Conservation (phyloP, 2,329 filamentous ascomycete species). For the Aspergillus sclerotialis region DNA sequence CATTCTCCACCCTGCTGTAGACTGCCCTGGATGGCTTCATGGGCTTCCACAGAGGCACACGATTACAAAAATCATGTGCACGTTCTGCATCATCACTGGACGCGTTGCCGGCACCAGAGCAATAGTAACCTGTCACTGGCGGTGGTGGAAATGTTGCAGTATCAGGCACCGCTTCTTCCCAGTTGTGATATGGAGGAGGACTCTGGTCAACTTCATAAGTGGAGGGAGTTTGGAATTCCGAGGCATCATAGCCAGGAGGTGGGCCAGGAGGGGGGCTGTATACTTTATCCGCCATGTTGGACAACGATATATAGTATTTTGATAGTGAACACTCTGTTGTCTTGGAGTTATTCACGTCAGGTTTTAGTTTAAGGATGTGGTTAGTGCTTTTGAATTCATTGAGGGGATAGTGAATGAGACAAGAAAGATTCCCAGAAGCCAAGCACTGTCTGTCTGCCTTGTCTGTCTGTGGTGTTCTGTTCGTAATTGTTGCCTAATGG, state of each 20-base stretch:
- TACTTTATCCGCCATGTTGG: slow-evolving; percentile 2
- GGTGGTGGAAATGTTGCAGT: slow-evolving; percentile 54
- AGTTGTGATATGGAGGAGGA: slow-evolving; percentile 56
- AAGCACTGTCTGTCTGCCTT: no score
- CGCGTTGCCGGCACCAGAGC: slow-evolving; percentile 53
- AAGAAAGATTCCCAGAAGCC: no score
- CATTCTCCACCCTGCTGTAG: slow-evolving; percentile 35
- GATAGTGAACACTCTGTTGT: no score
- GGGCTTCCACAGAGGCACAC: slow-evolving; percentile 46
- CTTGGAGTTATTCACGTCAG: background rate
- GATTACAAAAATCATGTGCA: slow-evolving; percentile 50
- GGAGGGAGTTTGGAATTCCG: slow-evolving; percentile 1
- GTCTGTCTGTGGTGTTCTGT: no score
- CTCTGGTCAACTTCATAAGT: no score
- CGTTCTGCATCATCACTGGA: slow-evolving; percentile 46
- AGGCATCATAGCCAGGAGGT: slow-evolving; percentile 17
- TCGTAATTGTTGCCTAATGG: no score
- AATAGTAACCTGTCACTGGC: slow-evolving; percentile 47
- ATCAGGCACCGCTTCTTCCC: slow-evolving; percentile 53
- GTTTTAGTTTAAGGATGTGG: no score
- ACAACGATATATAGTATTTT: no score
- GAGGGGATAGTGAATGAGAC: no score
- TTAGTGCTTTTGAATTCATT: no score
- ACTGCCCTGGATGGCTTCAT: slow-evolving; percentile 36
- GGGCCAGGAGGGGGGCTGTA: slow-evolving; percentile 1